These are phyloP conservation scores for Sclerotinia spermophila DNA, from an alignment of 2,329 filamentous ascomycete species.

Conservation along the genomic window DNA sequence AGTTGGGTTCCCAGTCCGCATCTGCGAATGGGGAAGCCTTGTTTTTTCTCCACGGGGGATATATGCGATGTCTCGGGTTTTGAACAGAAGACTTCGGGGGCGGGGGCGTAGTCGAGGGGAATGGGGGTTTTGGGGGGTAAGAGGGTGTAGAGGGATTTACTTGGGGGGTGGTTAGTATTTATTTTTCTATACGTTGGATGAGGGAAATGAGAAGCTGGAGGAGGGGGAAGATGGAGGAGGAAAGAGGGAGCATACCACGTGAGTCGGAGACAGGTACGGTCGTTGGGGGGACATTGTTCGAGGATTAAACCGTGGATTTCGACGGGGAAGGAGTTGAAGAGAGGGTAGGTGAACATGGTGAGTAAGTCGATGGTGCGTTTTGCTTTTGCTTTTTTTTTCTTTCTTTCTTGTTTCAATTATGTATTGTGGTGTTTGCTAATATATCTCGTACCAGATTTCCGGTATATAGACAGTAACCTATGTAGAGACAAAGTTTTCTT, in stretches of 20 bases:
- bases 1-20: background rate
- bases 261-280: constrained; percentile 30
- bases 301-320: constrained; percentile 32
- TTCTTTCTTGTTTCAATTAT: background rate
- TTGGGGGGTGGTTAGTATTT: background rate
- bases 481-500: background rate
- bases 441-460: background rate
- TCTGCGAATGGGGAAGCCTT: background rate
- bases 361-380: background rate
- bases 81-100: constrained; percentile 15
- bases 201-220: background rate
- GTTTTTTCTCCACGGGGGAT: background rate
- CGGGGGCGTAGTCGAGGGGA: constrained; percentile 22
- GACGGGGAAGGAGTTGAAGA: constrained; percentile 24
- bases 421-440: background rate
- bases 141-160: constrained; percentile 30
- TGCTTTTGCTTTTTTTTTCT: background rate
- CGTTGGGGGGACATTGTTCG: constrained; percentile 28
- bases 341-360: background rate
- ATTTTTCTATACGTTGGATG: background rate
- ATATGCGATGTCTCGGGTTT: background rate
- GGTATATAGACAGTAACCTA: background rate
- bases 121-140: constrained; percentile 12
- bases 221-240: constrained; percentile 21
- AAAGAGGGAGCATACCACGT: constrained; percentile 32